Base-by-base conservation (phyloP, 2,329 filamentous ascomycete species). In the Ophiostoma fasciatum region DNA sequence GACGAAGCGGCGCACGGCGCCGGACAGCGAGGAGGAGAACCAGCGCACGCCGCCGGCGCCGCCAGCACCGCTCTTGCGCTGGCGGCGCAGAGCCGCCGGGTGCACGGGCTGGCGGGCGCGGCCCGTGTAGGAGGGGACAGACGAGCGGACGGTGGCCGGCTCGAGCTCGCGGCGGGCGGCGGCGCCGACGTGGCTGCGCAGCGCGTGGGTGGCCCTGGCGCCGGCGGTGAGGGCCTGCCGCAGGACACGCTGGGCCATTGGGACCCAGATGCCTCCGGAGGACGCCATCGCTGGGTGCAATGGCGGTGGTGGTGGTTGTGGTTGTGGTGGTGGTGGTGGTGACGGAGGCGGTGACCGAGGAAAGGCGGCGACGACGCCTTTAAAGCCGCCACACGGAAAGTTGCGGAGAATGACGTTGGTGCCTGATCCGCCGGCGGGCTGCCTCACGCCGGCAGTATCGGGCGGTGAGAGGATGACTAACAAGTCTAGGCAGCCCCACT, bases 241-340 rank as follows among this genome's bases (percentile, higher is more conserved):
- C 48, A 72, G 58, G 47, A 68, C 56, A 53, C 66, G 66, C 52
- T 71, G 55, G 58, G 66, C 64, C 51, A 61, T 59, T 40, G 68
- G 65, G 49, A 63, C 69, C 68, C 63, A 71, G 53, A 71, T 59
- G 57, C 65, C 67, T 61, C 66, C 66, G 52, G 57, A 53, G 52
- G 66, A 63, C 57, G 62, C 62, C 70, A 74, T 74, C 45, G 45
- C 64, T n/a, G n/a, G 53, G 37, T 45, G 35, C 33, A 29, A 33
- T 7, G 7, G 23, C 14, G 28, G 29, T 9, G 20, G 7, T 5
- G 22, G 17, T 23, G 21, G 21, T 26, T 37, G 12, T 12, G 25
- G 13, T n/a, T 27, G 26, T n/a, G 13, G 26, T n/a, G 12, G 26
- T n/a, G n/a, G n/a, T n/a, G n/a, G n/a, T n/a, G n/a, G n/a, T n/a